phyloP scores from a whole-genome alignment of 2,329 filamentous ascomycete species.

The Stachybotrys elegans region DNA sequence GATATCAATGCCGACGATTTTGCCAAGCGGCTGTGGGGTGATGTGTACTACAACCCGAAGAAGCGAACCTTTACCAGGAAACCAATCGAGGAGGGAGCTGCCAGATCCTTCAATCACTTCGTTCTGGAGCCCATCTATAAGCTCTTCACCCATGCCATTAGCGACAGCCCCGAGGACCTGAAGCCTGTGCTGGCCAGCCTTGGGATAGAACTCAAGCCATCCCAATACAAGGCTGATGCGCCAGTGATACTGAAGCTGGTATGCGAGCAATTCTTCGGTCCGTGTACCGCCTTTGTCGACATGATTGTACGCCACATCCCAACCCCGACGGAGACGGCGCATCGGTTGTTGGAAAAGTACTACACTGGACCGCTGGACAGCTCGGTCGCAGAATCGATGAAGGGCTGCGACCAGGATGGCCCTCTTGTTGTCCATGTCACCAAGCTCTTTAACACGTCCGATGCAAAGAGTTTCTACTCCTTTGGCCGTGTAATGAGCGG shows the following conservation, averaged over 20 bases:
- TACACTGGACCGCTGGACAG: conserved; percentile 89
- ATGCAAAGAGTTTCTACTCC: conserved; percentile 87
- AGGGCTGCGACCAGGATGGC: conserved; percentile 79
- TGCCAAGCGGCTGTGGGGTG: conserved; percentile 83
- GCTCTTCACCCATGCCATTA: conserved; percentile 90
- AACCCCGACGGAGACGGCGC: conserved; percentile 74
- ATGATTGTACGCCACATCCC: conserved; percentile 90
- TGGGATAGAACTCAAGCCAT: conserved; percentile 84
- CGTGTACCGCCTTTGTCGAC: conserved; percentile 85
- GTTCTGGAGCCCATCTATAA: conserved; percentile 97
- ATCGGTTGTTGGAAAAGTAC: conserved; percentile 73
- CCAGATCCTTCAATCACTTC: conserved; percentile 89
- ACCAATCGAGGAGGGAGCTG: conserved; percentile 71
- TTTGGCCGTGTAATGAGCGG: conserved; percentile 92
- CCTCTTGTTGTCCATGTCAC: conserved; percentile 89
- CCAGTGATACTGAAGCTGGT: conserved; percentile 83
- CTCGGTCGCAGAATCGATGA: conserved; percentile 75
- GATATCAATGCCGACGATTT: conserved; percentile 81
- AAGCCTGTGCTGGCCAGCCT: conserved; percentile 72
- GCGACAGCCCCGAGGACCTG: conserved; percentile 79
- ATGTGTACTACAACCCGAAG: conserved; percentile 90
- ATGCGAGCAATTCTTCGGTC: conserved; percentile 93
- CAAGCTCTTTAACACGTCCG: conserved; percentile 84
- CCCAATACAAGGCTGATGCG: conserved; percentile 85
- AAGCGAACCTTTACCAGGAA: conserved; percentile 92